Conservation (phyloP, 2,329 filamentous ascomycete species). For the Aspergillus awamori region DNA sequence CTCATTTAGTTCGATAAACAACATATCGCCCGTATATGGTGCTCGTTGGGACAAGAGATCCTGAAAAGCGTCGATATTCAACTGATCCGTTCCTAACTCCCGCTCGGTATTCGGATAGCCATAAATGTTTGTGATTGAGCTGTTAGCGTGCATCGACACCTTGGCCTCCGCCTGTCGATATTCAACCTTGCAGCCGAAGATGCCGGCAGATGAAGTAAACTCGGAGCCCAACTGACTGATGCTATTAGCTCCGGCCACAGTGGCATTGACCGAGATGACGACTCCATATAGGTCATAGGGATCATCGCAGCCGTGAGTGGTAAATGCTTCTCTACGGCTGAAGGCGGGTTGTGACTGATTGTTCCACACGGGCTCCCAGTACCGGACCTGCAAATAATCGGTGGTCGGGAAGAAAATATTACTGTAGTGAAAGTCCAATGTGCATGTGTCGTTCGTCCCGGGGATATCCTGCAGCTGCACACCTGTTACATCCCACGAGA, state of each 20-base stretch:
- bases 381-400: constrained; percentile 38
- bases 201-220: constrained; percentile 30
- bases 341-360: constrained; percentile 12
- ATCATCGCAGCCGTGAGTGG: constrained; percentile 28
- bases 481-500: constrained; percentile 34
- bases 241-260: constrained; percentile 11
- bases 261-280: constrained; percentile 35
- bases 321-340: constrained; percentile 27
- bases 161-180: constrained; percentile 34
- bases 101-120: constrained; percentile 24
- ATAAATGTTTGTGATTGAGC: constrained; percentile 33
- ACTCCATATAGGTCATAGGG: constrained; percentile 39
- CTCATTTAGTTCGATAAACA: constrained; percentile 34
- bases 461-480: constrained; percentile 24
- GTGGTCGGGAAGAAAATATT: constrained; percentile 33
- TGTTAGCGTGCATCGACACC: constrained; percentile 39
- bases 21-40: constrained; percentile 38
- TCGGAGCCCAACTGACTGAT: constrained; percentile 13
- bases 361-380: constrained; percentile 36
- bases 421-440: constrained; percentile 33
- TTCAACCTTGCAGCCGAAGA: constrained; percentile 37
- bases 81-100: constrained; percentile 24
- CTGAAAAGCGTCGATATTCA: constrained; percentile 38
- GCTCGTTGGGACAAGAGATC: constrained; percentile 34
- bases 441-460: constrained; percentile 22